These are phyloP conservation scores for Solanum chiquidenum DNA, from an alignment of 257 asterid genomes.

Conservation along the genomic window DNA sequence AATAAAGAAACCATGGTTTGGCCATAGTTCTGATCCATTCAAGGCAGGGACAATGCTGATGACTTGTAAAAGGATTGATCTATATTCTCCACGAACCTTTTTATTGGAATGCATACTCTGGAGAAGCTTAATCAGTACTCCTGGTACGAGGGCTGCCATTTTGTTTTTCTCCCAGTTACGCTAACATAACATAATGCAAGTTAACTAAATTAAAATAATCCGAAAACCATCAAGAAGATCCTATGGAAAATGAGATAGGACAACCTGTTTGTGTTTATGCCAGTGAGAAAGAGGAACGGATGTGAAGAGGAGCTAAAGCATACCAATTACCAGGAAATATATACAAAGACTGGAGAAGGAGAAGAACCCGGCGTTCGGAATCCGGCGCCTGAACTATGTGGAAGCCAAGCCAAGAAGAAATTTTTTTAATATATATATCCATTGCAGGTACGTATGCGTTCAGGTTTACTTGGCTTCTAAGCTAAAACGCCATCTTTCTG, in stretches of 20 bases:
- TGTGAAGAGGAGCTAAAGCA: not conserved
- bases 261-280: not conserved
- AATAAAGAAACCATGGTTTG: slow-evolving; percentile 77
- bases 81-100: slow-evolving; percentile 60
- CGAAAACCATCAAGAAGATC: not conserved
- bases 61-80: slow-evolving; percentile 64
- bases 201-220: not conserved
- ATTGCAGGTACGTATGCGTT: slow-evolving; percentile 56
- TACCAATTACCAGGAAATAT: not conserved
- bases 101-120: slow-evolving; percentile 51
- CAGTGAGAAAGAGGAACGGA: not conserved
- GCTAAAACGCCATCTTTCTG: slow-evolving; percentile 35
- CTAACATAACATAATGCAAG: not conserved
- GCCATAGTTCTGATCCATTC: slow-evolving; percentile 65
- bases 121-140: slow-evolving; percentile 70
- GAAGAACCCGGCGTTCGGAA: not conserved
- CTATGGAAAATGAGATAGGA: not conserved
- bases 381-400: slow-evolving; percentile 13
- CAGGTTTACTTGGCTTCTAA: slow-evolving; percentile 22
- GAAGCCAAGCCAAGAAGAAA: slow-evolving; percentile 11
- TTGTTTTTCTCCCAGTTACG: not conserved
- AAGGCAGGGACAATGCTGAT: slow-evolving; percentile 84
- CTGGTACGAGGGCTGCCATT: slow-evolving; percentile 82
- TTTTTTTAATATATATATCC: slow-evolving; percentile 13
- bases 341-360: not conserved